Percentiles rank a stretch among this genome's conserved stretches.
These are phyloP conservation scores for Nicotiana obtusifolia DNA, from an alignment of 257 asterid genomes.

Conservation along the genomic window DNA sequence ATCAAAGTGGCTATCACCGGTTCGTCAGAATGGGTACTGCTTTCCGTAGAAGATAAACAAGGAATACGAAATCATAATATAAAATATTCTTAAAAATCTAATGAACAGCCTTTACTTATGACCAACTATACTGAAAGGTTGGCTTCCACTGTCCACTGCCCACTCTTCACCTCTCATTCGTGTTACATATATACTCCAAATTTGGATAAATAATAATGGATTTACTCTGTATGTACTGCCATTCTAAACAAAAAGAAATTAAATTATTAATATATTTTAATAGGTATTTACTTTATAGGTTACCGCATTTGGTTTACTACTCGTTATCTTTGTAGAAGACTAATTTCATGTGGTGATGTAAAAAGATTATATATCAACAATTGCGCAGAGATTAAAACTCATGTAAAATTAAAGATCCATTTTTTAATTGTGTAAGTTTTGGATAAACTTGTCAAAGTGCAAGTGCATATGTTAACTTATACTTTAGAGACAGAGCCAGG, in stretches of 20 bases:
- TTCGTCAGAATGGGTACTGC: conserved; percentile 21
- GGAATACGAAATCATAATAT: background rate
- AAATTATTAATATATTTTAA: too few relatives aligned
- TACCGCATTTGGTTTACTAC: background rate
- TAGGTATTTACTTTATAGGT: background rate
- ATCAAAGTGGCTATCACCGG: conserved; percentile 23
- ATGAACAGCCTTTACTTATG: background rate
- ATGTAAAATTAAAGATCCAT: background rate
- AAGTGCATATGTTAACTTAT: background rate
- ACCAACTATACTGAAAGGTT: background rate
- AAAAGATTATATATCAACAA: background rate
- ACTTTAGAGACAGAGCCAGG: too few relatives aligned
- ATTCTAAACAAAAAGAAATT: too few relatives aligned
- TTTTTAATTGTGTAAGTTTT: background rate
- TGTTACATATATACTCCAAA: background rate
- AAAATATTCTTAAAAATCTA: background rate
- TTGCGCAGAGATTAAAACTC: background rate
- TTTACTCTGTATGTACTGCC: background rate
- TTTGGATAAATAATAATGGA: background rate
- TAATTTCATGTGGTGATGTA: background rate
- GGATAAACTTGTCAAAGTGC: background rate
- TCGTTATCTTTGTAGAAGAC: background rate
- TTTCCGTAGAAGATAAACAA: conserved; percentile 49
- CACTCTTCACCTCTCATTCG: background rate
- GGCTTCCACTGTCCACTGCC: background rate